Conservation (phyloP, 805 yeast species). For the Metschnikowia chrysomelidarum region DNA sequence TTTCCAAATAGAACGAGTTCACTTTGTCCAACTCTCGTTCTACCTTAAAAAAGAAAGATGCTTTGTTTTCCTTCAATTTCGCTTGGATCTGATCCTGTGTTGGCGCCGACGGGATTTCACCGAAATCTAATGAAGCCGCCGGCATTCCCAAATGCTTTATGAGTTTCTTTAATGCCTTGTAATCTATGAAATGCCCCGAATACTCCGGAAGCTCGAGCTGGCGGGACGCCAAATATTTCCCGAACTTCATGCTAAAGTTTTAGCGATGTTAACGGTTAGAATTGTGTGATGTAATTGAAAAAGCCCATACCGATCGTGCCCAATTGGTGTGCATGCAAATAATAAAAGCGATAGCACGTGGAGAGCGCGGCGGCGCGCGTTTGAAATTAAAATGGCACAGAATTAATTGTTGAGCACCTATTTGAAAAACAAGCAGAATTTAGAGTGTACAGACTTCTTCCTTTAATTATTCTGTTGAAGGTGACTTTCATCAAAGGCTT, state of each 20-base stretch:
- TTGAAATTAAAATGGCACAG: too few relatives aligned
- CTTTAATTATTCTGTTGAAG: too few relatives aligned
- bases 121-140: slow-evolving; percentile 21
- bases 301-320: too few relatives aligned
- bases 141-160: slow-evolving; percentile 73
- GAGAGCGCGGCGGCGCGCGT: too few relatives aligned
- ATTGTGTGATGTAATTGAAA: too few relatives aligned
- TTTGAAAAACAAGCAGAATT: too few relatives aligned
- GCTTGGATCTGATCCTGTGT: slow-evolving; percentile 36
- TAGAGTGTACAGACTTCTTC: too few relatives aligned
- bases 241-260: slow-evolving; percentile 97
- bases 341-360: too few relatives aligned
- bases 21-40: slow-evolving; percentile 96
- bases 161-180: slow-evolving; percentile 88
- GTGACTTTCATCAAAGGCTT: too few relatives aligned
- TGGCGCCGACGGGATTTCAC: slow-evolving; percentile 20
- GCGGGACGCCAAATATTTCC: slow-evolving; percentile 90
- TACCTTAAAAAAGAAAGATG: slow-evolving; percentile 81
- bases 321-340: too few relatives aligned
- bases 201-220: slow-evolving; percentile 95
- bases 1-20: slow-evolving; percentile 85
- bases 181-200: slow-evolving; percentile 89
- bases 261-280: too few relatives aligned
- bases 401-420: too few relatives aligned
- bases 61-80: slow-evolving; percentile 80